A percentile compares a stretch with the other conserved stretches of the same genome.
phyloP scores from a whole-genome alignment of 495 filamentous ascomycete species.

The Aspergillus asperescens region DNA sequence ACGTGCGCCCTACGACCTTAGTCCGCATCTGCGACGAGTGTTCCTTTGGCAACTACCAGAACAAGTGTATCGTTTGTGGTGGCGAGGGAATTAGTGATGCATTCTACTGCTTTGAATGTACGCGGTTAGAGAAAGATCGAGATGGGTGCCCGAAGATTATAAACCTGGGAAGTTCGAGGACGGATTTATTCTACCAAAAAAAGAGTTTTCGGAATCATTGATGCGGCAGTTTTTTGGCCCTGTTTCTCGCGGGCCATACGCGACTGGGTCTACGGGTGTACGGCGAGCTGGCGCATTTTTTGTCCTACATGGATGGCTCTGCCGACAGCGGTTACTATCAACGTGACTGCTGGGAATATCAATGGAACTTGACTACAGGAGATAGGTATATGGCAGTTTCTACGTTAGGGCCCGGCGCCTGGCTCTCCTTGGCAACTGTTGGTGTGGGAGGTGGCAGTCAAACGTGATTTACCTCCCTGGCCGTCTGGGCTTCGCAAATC shows the following conservation, averaged over 20 bases:
- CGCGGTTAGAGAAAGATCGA: constrained; percentile 91
- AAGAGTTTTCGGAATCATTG: constrained; percentile 70
- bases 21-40: constrained; percentile 99
- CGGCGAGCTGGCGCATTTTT: neutral
- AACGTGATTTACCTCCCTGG: constrained; percentile 56
- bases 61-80: constrained; percentile 98
- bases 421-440: neutral
- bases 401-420: neutral
- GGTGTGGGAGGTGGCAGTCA: neutral
- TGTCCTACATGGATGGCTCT: neutral
- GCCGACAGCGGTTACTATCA: neutral
- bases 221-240: constrained; percentile 15
- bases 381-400: constrained; percentile 1
- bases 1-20: constrained; percentile 95
- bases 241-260: constrained; percentile 9
- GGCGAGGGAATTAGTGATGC: constrained; percentile 98
- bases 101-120: constrained; percentile 99
- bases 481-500: constrained; percentile 84
- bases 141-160: constrained; percentile 99
- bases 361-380: constrained; percentile 15
- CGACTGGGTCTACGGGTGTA: neutral
- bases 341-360: neutral
- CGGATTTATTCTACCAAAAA: constrained; percentile 87
- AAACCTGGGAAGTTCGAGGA: constrained; percentile 89
- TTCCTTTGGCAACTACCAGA: constrained; percentile 99